Evolutionary conservation across 2,329 filamentous ascomycete genomes (phyloP).

Genomic region (Trichophyton simii): DNA sequence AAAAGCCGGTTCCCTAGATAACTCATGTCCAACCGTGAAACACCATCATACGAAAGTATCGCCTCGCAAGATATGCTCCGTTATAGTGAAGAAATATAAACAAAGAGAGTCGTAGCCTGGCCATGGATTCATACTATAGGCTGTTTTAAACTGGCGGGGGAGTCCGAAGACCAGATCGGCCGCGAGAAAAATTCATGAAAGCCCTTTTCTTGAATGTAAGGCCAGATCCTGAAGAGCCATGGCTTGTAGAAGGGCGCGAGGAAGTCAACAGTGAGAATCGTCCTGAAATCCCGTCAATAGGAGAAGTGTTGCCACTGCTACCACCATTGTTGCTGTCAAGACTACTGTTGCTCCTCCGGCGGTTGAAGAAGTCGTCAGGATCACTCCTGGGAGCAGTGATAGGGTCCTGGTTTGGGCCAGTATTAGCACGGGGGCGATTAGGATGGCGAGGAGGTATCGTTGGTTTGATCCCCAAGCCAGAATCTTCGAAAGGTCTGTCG

Average conservation of each 20-base stretch:
- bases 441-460: neutral
- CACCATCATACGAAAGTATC: neutral
- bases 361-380: neutral
- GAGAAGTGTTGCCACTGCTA: neutral
- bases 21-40: neutral
- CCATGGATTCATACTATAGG: conserved; percentile 7
- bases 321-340: neutral
- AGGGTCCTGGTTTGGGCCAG: neutral
- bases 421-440: neutral
- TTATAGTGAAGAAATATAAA: neutral
- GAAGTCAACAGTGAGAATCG: conserved; percentile 1
- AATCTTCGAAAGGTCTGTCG: neutral
- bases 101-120: neutral
- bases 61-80: neutral
- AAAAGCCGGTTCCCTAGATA: neutral
- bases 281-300: neutral
- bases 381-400: neutral
- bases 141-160: conserved; percentile 5
- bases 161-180: neutral
- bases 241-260: neutral
- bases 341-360: conserved; percentile 1
- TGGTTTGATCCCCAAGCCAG: neutral
- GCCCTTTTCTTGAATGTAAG: neutral
- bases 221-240: neutral
- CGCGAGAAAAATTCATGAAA: conserved; percentile 5